Evolutionary conservation across 73 alveolate genomes (phyloP).

Genomic region (Uronychia setigera): DNA sequence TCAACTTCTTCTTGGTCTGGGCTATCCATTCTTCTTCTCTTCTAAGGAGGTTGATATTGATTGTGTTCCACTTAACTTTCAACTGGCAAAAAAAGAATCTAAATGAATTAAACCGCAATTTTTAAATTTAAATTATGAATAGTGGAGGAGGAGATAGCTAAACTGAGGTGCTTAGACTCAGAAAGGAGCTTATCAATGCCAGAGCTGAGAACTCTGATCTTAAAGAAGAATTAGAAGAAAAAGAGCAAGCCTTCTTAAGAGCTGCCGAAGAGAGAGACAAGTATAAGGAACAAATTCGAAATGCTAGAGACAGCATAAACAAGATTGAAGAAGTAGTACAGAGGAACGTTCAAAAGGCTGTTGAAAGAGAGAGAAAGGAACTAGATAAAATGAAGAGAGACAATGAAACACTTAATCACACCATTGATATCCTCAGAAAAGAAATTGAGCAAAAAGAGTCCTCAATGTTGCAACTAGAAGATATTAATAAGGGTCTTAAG

Average conservation of each 20-base stretch:
- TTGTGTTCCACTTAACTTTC: too few relatives aligned
- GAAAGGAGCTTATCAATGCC: background rate
- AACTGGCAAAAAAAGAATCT: too few relatives aligned
- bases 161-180: too few relatives aligned
- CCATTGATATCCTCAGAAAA: slow-evolving; percentile 54
- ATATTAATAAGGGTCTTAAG: slow-evolving; percentile 64
- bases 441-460: slow-evolving; percentile 58
- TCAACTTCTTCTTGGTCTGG: too few relatives aligned
- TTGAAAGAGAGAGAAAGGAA: slow-evolving; percentile 65
- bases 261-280: slow-evolving; percentile 8
- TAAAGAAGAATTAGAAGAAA: background rate
- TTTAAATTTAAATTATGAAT: too few relatives aligned
- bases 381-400: slow-evolving; percentile 51
- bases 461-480: slow-evolving; percentile 63
- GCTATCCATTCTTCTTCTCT: too few relatives aligned
- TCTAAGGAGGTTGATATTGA: too few relatives aligned
- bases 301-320: slow-evolving; percentile 42
- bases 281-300: slow-evolving; percentile 11
- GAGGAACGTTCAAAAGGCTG: slow-evolving; percentile 44
- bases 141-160: too few relatives aligned
- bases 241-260: background rate
- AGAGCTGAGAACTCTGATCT: slow-evolving; percentile 9
- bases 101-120: too few relatives aligned
- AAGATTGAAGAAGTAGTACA: slow-evolving; percentile 48
- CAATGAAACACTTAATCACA: slow-evolving; percentile 56